Percentiles rank a stretch among this genome's conserved stretches.
Conservation (phyloP, 108 stramenopile species). For the Tribonema minus region DNA sequence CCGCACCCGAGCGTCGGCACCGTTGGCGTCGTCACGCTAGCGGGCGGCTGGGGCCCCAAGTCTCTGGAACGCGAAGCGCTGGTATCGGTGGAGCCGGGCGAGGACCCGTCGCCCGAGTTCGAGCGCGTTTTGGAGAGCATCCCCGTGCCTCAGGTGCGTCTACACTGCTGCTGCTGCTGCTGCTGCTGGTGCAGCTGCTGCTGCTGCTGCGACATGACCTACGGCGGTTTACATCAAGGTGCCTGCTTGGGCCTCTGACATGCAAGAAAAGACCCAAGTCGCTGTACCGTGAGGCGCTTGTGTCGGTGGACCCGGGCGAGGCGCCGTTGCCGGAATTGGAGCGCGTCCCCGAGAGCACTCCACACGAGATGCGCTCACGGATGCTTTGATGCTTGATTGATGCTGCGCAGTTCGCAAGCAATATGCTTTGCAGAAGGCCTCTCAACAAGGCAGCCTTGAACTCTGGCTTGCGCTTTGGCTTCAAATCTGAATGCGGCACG, state of each 20-base stretch:
- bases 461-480: too few species aligned
- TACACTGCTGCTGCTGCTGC: too few species aligned
- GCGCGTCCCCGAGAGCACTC: conserved; percentile 22
- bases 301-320: conserved; percentile 4
- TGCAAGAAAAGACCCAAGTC: conserved; percentile 33
- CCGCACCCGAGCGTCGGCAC: conserved; percentile 24
- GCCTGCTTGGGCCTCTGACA: too few species aligned
- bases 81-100: conserved; percentile 9
- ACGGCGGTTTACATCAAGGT: too few species aligned
- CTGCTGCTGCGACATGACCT: too few species aligned
- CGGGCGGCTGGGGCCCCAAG: conserved; percentile 31
- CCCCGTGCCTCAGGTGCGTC: conserved; percentile 32
- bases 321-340: conserved; percentile 15
- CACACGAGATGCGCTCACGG: too few species aligned
- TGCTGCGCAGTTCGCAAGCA: too few species aligned
- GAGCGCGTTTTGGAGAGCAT: conserved; percentile 23
- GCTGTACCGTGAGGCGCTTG: conserved; percentile 9
- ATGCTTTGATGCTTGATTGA: too few species aligned
- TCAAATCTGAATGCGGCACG: too few species aligned
- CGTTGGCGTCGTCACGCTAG: conserved; percentile 31
- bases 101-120: conserved; percentile 17
- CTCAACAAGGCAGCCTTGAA: too few species aligned
- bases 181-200: too few species aligned
- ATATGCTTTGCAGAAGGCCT: too few species aligned
- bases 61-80: conserved; percentile 12